A percentile compares a stretch with the other conserved stretches of the same genome.
phyloP scores from a whole-genome alignment of 2,329 filamentous ascomycete species.

The Rhynchosporium agropyri region DNA sequence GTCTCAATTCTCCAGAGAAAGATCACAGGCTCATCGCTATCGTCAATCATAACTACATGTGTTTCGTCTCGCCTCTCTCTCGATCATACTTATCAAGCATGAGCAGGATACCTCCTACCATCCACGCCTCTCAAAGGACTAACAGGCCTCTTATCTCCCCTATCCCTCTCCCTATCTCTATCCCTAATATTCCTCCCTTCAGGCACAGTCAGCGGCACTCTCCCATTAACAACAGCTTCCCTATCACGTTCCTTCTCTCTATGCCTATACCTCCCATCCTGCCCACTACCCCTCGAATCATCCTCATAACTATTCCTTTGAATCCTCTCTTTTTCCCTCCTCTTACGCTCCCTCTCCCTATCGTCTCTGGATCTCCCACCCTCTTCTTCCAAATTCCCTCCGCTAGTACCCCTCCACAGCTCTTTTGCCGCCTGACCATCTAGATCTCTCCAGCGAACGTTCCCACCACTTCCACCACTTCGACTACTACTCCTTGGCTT shows the following conservation, averaged over 20 bases:
- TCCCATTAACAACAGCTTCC: slow-evolving; percentile 6
- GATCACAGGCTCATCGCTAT: background rate
- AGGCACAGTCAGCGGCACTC: slow-evolving; percentile 12
- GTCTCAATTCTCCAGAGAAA: background rate
- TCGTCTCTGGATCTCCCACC: slow-evolving; percentile 21
- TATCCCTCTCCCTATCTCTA: slow-evolving; percentile 27
- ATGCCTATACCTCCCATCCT: slow-evolving; percentile 22
- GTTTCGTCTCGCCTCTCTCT: background rate
- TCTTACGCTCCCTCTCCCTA: slow-evolving; percentile 20
- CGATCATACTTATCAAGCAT: background rate
- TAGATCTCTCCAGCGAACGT: slow-evolving; percentile 32
- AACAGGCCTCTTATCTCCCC: slow-evolving; percentile 29
- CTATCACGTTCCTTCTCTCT: slow-evolving; percentile 25
- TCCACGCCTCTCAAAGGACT: slow-evolving; percentile 39
- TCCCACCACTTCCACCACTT: slow-evolving; percentile 20
- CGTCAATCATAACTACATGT: background rate
- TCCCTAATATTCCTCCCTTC: slow-evolving; percentile 22
- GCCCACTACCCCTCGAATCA: slow-evolving; percentile 14
- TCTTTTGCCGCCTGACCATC: slow-evolving; percentile 23
- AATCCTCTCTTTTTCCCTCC: slow-evolving; percentile 16
- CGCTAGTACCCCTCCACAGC: slow-evolving; percentile 34
- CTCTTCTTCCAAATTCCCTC: slow-evolving; percentile 27
- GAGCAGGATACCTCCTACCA: slow-evolving; percentile 39
- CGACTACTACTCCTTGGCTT: slow-evolving; percentile 20
- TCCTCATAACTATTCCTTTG: slow-evolving; percentile 26